Percentiles rank a stretch among this genome's conserved stretches.
phyloP scores from a whole-genome alignment of 441 rosid species.

The Mallotus repandus region DNA sequence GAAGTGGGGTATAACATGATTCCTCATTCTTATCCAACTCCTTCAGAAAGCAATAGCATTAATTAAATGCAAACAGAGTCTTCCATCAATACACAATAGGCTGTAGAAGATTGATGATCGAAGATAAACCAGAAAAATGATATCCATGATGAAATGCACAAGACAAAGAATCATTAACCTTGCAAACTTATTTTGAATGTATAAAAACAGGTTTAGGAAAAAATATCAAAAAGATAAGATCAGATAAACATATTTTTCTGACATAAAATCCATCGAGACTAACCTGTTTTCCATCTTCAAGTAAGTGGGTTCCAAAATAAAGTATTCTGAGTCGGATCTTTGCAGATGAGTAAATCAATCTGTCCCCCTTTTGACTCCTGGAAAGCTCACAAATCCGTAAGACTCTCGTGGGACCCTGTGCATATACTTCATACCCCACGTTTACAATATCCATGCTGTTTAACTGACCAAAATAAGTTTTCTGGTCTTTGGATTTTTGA shows the following conservation, averaged over 20 bases:
- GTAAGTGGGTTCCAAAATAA: slow-evolving; percentile 66
- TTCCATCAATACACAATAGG: neutral
- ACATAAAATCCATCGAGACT: slow-evolving; percentile 27
- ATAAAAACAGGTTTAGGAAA: neutral
- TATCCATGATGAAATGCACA: neutral
- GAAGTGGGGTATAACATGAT: slow-evolving; percentile 49
- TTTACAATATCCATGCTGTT: slow-evolving; percentile 49
- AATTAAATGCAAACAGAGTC: slow-evolving; percentile 6
- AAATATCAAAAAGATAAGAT: neutral
- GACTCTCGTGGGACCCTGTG: slow-evolving; percentile 87
- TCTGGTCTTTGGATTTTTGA: slow-evolving; percentile 43
- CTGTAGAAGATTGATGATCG: too few relatives aligned
- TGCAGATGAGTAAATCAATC: slow-evolving; percentile 43
- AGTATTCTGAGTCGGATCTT: slow-evolving; percentile 70
- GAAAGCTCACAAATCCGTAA: slow-evolving; percentile 76
- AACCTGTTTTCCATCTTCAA: slow-evolving; percentile 78
- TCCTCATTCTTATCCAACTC: slow-evolving; percentile 48
- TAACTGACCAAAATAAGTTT: slow-evolving; percentile 37
- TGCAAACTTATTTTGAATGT: neutral
- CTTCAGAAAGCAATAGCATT: slow-evolving; percentile 45
- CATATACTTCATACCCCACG: slow-evolving; percentile 92
- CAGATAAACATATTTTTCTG: neutral
- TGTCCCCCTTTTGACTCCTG: slow-evolving; percentile 48
- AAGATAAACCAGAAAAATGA: slow-evolving; percentile 12
- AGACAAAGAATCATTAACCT: neutral